Base-by-base conservation (phyloP, 1,139 yeast species). In the Kodamaea plutei region DNA sequence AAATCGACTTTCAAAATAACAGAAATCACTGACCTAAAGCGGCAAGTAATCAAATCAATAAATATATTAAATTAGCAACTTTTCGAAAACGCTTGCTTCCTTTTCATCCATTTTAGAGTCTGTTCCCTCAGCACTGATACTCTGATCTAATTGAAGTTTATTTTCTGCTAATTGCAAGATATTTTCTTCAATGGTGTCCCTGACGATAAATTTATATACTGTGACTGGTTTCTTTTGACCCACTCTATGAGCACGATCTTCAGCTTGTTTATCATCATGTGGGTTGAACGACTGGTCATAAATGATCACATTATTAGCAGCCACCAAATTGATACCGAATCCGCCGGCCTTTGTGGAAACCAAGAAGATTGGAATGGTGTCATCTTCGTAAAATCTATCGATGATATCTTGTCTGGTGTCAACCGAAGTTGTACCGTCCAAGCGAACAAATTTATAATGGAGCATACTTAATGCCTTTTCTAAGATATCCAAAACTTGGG, bases 211-310 rank as follows among this genome's bases (percentile, higher is more conserved):
- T 37, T 95, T 74, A 29, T 78, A 75, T 10, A 93, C 96, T 27
- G 70, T 66, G 13, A 93, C 99, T 30, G 84, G 91, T 37, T 83
- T 78, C 24, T 84, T 82, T 59, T 93, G 98, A 2, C 99, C 99
- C 16, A 93, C 95, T 55, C 99, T 76, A 56, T 91, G 99, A 0
- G 98, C 96, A 51, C 99, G 74, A 56, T 91, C 98, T 54, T 93
- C 98, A 0, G 99, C 99, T 61, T 91, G 99, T 52, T 83, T 84
- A 53, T 91, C 99, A 55, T 91, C 98, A 54, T 93, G 98, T 0
- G 99, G 99, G 48, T 91, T 91, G 61, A 91, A 91, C 28, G 95
- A 83, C 53, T 88, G 91, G 54, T 91, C 99, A 49, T 80, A 89
- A 21, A 93, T 84, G 33, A 91, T 72, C 3, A 91, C 98, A 39